A percentile compares a stretch with the other conserved stretches of the same genome.
These are phyloP conservation scores for Chenopodium suecicum DNA, from an alignment of 148 eudicot genomes.

Conservation along the genomic window DNA sequence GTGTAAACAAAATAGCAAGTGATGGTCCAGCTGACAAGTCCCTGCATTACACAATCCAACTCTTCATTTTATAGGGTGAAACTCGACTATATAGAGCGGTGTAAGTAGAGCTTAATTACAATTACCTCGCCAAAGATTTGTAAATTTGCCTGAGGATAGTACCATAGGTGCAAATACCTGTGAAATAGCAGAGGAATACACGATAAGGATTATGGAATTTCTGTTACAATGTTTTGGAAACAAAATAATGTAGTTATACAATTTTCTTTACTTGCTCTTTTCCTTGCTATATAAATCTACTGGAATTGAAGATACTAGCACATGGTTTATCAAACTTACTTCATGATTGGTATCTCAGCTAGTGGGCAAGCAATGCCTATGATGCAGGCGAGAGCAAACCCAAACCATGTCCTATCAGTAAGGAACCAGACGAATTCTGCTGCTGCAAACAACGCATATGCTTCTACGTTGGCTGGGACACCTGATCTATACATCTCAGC, in stretches of 20 bases:
- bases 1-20: slow-evolving; percentile 81
- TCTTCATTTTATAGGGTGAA: background rate
- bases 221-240: background rate
- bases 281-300: background rate
- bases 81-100: background rate
- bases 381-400: slow-evolving; percentile 68
- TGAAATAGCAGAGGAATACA: background rate
- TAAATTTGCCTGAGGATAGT: slow-evolving; percentile 79
- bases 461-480: slow-evolving; percentile 73
- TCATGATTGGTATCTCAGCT: slow-evolving; percentile 76
- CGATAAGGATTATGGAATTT: slow-evolving; percentile 2
- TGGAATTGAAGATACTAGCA: background rate
- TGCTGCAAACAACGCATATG: slow-evolving; percentile 67
- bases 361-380: slow-evolving; percentile 75
- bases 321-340: slow-evolving; percentile 35
- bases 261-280: background rate
- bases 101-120: background rate
- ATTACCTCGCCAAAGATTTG: slow-evolving; percentile 72
- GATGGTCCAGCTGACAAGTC: slow-evolving; percentile 75
- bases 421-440: slow-evolving; percentile 69
- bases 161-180: slow-evolving; percentile 70
- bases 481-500: slow-evolving; percentile 79
- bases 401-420: slow-evolving; percentile 53
- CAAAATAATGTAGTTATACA: background rate
- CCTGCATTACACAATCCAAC: slow-evolving; percentile 41